These are phyloP conservation scores for Chrysanthemum makinoi DNA, from an alignment of 129 eudicot species.

Conservation along the genomic window DNA sequence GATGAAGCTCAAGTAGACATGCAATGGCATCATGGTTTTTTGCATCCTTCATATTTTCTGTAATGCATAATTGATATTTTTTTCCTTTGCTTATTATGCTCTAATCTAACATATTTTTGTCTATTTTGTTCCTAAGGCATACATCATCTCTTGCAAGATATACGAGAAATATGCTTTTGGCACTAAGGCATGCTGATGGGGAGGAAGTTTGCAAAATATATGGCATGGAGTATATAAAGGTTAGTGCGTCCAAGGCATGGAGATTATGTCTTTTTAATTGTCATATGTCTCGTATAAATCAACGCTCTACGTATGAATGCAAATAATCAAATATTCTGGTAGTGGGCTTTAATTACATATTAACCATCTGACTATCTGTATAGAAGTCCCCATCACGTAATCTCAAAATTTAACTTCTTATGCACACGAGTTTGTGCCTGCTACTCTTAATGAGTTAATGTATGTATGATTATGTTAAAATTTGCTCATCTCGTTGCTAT, in stretches of 20 bases:
- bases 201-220: slow-evolving; percentile 59
- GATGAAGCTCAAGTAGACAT: background rate
- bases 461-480: no score
- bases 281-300: background rate
- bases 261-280: background rate
- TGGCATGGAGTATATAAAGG: slow-evolving; percentile 49
- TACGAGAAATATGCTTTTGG: slow-evolving; percentile 58
- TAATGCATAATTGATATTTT: background rate
- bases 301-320: background rate
- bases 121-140: slow-evolving; percentile 48
- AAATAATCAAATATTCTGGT: background rate
- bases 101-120: slow-evolving; percentile 19
- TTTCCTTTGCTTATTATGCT: background rate
- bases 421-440: no score
- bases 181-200: slow-evolving; percentile 78
- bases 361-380: background rate
- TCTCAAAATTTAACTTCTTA: no score
- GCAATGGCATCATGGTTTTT: slow-evolving; percentile 7
- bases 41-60: background rate
- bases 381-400: no score
- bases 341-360: no score
- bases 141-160: slow-evolving; percentile 68
- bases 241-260: slow-evolving; percentile 26
- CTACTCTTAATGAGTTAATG: no score
- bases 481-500: no score